A percentile compares a stretch with the other conserved stretches of the same genome.
These are phyloP conservation scores for Claviceps humidiphila DNA, from an alignment of 2,329 filamentous ascomycete species.

Conservation along the genomic window DNA sequence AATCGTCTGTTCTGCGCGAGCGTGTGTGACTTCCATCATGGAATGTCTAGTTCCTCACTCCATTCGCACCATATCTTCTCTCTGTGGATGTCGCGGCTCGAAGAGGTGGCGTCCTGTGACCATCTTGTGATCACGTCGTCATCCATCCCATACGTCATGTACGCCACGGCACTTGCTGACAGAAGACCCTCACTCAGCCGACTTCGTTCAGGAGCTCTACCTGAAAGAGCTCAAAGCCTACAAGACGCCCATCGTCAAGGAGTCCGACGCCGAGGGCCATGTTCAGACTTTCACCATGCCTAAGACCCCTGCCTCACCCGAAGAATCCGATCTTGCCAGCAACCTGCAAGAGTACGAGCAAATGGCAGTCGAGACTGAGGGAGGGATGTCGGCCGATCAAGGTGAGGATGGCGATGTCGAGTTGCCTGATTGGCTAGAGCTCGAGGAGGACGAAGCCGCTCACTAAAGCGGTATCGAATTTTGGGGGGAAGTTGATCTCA, in stretches of 20 bases:
- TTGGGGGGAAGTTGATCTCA: neutral
- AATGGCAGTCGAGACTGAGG: conserved; percentile 90
- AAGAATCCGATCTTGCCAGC: conserved; percentile 84
- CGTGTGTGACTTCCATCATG: neutral
- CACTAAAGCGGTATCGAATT: conserved; percentile 28
- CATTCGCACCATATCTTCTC: neutral
- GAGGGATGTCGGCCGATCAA: conserved; percentile 58
- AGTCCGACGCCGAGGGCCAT: conserved; percentile 75
- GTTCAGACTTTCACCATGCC: conserved; percentile 79
- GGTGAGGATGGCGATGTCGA: conserved; percentile 43
- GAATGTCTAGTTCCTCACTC: neutral
- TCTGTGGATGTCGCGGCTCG: neutral
- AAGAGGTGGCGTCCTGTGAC: neutral
- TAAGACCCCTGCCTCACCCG: conserved; percentile 72
- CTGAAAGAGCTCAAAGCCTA: conserved; percentile 90
- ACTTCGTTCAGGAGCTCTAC: conserved; percentile 96
- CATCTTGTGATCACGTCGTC: neutral
- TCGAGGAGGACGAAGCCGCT: conserved; percentile 45
- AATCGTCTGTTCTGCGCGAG: neutral
- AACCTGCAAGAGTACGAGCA: conserved; percentile 90
- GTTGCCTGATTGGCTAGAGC: conserved; percentile 67
- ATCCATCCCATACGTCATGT: neutral
- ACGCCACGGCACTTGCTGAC: neutral
- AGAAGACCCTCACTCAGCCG: conserved; percentile 45
- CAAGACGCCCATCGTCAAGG: conserved; percentile 75